Conservation (phyloP, 331 rosid genomes). For the Malus hybrid region DNA sequence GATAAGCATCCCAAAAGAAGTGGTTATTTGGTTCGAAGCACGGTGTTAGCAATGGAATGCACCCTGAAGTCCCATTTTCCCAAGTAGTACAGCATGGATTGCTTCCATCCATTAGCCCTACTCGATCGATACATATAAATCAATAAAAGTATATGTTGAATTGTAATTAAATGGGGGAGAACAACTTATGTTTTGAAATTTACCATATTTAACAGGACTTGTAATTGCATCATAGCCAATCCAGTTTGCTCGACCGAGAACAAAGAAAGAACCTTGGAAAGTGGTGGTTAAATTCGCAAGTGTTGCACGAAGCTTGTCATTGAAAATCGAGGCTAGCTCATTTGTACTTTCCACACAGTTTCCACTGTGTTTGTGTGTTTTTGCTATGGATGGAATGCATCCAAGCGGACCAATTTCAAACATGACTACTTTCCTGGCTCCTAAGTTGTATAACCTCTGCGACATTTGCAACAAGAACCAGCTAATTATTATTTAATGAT, state of each 20-base stretch:
- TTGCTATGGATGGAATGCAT: conserved; percentile 35
- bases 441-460: conserved; percentile 40
- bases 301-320: conserved; percentile 14
- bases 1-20: conserved; percentile 50
- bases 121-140: neutral
- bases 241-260: conserved; percentile 30
- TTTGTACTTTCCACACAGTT: conserved; percentile 28
- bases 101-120: conserved; percentile 24
- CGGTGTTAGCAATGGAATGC: conserved; percentile 29
- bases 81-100: conserved; percentile 37
- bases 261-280: conserved; percentile 32
- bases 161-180: neutral
- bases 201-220: conserved; percentile 44
- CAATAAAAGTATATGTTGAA: neutral
- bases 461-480: neutral
- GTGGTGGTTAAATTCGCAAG: conserved; percentile 10
- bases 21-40: conserved; percentile 13
- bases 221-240: conserved; percentile 23
- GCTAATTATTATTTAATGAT: neutral
- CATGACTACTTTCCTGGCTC: conserved; percentile 40
- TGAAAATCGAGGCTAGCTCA: conserved; percentile 26
- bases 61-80: conserved; percentile 35
- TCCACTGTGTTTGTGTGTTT: neutral
- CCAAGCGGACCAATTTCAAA: conserved; percentile 55
- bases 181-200: neutral